Conservation (phyloP, 495 filamentous ascomycete genomes). For the Saxophila tyrrhenica region DNA sequence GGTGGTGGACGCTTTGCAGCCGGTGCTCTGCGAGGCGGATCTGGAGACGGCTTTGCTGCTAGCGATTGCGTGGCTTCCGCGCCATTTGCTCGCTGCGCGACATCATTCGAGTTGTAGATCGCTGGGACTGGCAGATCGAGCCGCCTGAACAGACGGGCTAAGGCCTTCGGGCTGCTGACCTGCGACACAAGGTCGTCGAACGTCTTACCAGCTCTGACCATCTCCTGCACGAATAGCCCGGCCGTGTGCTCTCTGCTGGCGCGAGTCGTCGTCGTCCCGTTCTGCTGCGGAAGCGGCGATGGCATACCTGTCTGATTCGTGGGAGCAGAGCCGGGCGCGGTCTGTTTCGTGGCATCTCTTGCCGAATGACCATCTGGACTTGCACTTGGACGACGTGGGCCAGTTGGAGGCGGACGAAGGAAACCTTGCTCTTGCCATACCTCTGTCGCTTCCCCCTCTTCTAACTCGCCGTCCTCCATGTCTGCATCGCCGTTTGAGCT, state of each 20-base stretch:
- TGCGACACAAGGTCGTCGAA: conserved; percentile 14
- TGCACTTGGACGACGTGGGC: conserved; percentile 3
- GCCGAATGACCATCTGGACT: not conserved
- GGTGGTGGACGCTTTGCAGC: not conserved
- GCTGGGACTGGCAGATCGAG: conserved; percentile 3
- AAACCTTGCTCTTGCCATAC: conserved; percentile 6
- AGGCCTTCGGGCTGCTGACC: conserved; percentile 5
- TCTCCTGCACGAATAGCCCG: conserved; percentile 5
- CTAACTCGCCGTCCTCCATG: conserved; percentile 18
- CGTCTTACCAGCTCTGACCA: conserved; percentile 14
- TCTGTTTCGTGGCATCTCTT: not conserved
- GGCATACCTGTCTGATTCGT: not conserved
- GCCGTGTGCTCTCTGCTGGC: not conserved
- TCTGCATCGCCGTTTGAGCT: conserved; percentile 5
- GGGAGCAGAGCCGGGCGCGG: not conserved
- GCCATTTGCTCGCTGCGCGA: not conserved
- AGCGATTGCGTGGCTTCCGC: not conserved
- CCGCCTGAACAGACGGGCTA: conserved; percentile 8
- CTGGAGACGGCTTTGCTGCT: not conserved
- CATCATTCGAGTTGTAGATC: not conserved
- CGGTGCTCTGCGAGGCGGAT: not conserved
- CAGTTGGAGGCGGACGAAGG: conserved; percentile 11
- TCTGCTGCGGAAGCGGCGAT: not conserved
- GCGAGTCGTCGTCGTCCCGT: not conserved
- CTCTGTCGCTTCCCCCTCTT: conserved; percentile 10